phyloP scores from a whole-genome alignment of 2,329 filamentous ascomycete species.

The Cercospora berteroae region DNA sequence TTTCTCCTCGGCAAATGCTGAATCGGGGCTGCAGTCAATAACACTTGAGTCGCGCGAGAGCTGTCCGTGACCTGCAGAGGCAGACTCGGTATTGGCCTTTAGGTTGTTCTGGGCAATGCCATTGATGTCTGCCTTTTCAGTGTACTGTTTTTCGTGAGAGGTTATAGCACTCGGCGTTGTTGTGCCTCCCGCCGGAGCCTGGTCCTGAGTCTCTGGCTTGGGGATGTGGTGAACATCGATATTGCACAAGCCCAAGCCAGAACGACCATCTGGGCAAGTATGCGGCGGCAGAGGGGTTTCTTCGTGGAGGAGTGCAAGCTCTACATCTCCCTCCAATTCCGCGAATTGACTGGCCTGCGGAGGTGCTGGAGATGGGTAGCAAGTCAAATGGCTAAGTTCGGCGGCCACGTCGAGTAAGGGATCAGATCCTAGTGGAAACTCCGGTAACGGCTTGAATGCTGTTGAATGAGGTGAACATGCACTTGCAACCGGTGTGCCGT shows the following conservation, averaged over 20 bases:
- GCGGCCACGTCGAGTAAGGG: conserved; percentile 2
- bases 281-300: background rate
- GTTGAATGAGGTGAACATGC: background rate
- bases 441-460: conserved; percentile 12
- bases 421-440: conserved; percentile 9
- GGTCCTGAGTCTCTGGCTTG: background rate
- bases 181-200: background rate
- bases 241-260: background rate
- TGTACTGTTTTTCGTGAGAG: background rate
- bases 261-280: background rate
- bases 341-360: conserved; percentile 11
- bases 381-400: background rate
- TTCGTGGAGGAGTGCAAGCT: background rate
- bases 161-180: background rate
- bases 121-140: background rate
- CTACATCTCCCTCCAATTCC: conserved; percentile 15
- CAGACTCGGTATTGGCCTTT: background rate
- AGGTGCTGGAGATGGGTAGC: background rate
- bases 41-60: background rate
- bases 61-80: background rate
- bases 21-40: background rate
- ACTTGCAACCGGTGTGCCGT: background rate
- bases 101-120: background rate
- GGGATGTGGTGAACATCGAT: background rate
- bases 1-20: background rate